Conservation (phyloP, 73 alveolate species). For the Paramecium pentaurelia region DNA sequence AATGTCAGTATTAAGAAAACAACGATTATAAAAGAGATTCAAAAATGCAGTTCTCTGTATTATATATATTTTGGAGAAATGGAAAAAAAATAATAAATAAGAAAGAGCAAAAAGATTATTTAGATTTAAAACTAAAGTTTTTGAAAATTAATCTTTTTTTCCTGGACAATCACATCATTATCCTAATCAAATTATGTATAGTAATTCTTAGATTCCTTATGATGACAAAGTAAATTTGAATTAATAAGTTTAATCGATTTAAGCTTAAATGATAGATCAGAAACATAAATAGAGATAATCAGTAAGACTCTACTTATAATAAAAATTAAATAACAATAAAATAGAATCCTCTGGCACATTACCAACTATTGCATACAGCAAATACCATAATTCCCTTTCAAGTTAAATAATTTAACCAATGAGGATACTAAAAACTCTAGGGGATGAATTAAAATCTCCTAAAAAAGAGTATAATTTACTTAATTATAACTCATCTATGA, state of each 20-base stretch:
- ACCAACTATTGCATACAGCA: neutral
- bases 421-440: neutral
- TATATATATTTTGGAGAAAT: neutral
- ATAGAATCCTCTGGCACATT: neutral
- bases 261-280: neutral
- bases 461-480: neutral
- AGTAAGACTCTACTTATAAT: neutral
- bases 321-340: neutral
- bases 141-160: neutral
- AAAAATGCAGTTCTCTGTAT: neutral
- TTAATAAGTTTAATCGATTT: neutral
- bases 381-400: neutral
- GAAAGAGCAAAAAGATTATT: neutral
- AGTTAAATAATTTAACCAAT: neutral
- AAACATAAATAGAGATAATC: neutral
- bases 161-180: neutral
- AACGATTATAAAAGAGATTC: neutral
- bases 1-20: constrained; percentile 9
- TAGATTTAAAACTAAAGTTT: constrained; percentile 8
- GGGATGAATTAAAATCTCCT: neutral
- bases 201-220: neutral
- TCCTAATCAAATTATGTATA: neutral
- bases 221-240: neutral
- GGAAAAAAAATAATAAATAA: neutral
- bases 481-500: neutral